Base-by-base conservation (phyloP, 1,139 yeast species). In the Yamadazyma dushanensis region DNA sequence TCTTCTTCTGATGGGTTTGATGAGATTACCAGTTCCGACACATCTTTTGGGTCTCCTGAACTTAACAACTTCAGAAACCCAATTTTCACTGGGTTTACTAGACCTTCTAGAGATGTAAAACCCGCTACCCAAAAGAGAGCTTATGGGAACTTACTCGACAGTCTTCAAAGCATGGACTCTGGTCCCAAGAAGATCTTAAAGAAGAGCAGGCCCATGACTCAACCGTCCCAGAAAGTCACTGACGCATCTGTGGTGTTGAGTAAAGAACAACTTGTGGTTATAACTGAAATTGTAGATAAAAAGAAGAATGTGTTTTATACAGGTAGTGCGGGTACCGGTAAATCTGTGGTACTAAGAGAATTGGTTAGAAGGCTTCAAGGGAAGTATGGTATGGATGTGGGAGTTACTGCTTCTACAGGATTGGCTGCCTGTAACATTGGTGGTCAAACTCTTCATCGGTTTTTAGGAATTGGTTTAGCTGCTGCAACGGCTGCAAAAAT, bases 401-500 rank as follows among this genome's bases (percentile, higher is more conserved):
- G 92, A 0, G 79, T 89, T 2, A 84, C 95, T 1, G 97, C 97
- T 0, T 85, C 96, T 0, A 88, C 96, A 0, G 97, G 97, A 1
- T 62, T 89, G 47, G 97, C 97, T 0, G 96, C 96, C 0, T 78
- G 86, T 29, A 87, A 84, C 50, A 81, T 89, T 48, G 92, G 89
- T 1, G 97, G 97, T 13, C 75, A 72, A 24, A 89, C 97, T 0
- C 63, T 89, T 24, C 92, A 87, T 54, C 70, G 83, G 45, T 86
- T 81, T 63, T 72, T 90, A 1, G 88, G 92, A 1, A 72, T 88
- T 36, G 96, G 96, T 0, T 56, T 86, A 14, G 96, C 90, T 5
- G 61, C 61, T 2, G 83, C 72, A 4, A 46, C 69, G 3, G 75
- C 70, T 0, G 60, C 57, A 1, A 59, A 58, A 8, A 53, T 84